A percentile compares a stretch with the other conserved stretches of the same genome.
These are phyloP conservation scores for Curvularia sp. DNA, from an alignment of 2,329 filamentous ascomycete species.

Conservation along the genomic window DNA sequence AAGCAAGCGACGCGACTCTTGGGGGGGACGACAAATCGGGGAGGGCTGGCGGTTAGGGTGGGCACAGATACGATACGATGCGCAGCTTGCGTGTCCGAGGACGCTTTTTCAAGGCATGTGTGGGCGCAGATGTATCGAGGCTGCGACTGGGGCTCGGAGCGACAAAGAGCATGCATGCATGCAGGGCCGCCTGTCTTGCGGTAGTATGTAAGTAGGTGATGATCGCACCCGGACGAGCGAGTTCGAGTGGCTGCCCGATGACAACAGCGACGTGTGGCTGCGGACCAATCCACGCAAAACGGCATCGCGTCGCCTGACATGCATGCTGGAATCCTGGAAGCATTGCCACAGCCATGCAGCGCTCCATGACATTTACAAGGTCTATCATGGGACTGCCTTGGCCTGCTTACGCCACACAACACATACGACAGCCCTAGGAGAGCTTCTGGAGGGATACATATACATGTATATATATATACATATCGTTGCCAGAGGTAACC, in stretches of 20 bases:
- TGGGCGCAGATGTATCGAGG: slow-evolving; percentile 10
- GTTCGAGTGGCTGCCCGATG: slow-evolving; percentile 26
- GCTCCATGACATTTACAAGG: neutral
- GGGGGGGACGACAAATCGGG: slow-evolving; percentile 15
- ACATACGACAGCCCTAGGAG: neutral
- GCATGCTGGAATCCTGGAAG: neutral
- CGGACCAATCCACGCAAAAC: slow-evolving; percentile 31
- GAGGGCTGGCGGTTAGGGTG: slow-evolving; percentile 23
- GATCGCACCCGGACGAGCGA: slow-evolving; percentile 24
- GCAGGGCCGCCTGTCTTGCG: slow-evolving; percentile 34
- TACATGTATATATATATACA: neutral
- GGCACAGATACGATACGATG: slow-evolving; percentile 21
- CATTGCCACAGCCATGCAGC: slow-evolving; percentile 1
- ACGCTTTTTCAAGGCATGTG: slow-evolving; percentile 13
- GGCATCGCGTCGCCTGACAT: slow-evolving; percentile 36
- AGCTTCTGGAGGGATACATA: neutral
- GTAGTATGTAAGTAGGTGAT: slow-evolving; percentile 36
- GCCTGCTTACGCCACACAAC: neutral
- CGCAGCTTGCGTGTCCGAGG: slow-evolving; percentile 4
- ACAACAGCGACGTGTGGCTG: slow-evolving; percentile 35
- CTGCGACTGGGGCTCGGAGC: slow-evolving; percentile 31
- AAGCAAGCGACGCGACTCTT: slow-evolving; percentile 15
- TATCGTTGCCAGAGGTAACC: neutral
- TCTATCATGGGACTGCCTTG: neutral
- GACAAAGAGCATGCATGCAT: slow-evolving; percentile 40